Base-by-base conservation (phyloP, 2,329 filamentous ascomycete species). In the Talaromyces funiculosus region DNA sequence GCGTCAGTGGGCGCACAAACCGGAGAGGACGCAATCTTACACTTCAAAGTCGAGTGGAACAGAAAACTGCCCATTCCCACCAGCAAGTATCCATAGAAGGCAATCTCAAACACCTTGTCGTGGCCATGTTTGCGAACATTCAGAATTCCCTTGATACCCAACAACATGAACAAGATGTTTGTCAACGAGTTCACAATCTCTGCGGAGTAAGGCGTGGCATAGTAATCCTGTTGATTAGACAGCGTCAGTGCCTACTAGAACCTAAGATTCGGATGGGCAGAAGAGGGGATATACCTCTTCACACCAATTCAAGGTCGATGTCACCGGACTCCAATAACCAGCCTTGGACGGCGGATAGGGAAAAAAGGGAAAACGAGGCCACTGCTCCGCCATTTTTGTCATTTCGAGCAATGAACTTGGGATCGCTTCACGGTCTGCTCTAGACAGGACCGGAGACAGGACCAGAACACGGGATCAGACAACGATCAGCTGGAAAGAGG, bases 141-240 rank as follows among this genome's bases (percentile, higher is more conserved):
- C 59, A 80, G 77, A 63, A 94, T 84, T 24, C 92, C 92, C 70
- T 87, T 88, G 65, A 85, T 76, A 7, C 90, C 90, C 20, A 96
- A 82, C 73, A 82, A 89, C 67, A 96, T 80, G 74, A 96, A 96
- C 24, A 94, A 78, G 3, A 89, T 72, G 72, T 96, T 96, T 35
- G 91, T 96, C 33, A 92, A 68, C 3, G 90, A 90, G 75, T 90
- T 93, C 70, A 91, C 84, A 49, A 92, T 85, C 71, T 92, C 90
- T 37, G 90, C 90, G 49, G 86, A 83, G 70, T 92, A 92, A 45
- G 83, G 80, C 3, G 88, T 92, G 38, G 87, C 85, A 78, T 88
- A 88, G 75, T 89, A 89, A 65, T 90, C 89, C 84, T 92, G 56
- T 49, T 9, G 78, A 33, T n/a, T 14, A 4, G 9, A n/a, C 6